Base-by-base conservation (phyloP, 257 asterid genomes). In the Lithospermum erythrorhizon region DNA sequence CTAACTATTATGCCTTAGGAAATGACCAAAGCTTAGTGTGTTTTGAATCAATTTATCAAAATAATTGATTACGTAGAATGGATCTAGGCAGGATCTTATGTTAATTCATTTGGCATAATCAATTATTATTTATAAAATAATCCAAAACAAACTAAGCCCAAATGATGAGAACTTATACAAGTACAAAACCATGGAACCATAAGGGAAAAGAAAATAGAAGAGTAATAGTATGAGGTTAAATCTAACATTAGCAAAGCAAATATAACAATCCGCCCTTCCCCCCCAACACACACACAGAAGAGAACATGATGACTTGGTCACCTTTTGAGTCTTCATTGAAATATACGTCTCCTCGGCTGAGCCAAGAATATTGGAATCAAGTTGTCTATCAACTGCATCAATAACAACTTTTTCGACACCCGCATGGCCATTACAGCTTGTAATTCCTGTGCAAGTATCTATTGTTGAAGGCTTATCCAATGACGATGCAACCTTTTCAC, bases 251-350 rank as follows among this genome's bases (percentile, higher is more conserved):
- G 30, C 6, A 9, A 56, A 1, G 32, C 7, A 13, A 23, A 56
- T 11, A 35, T 6, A 22, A 22, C 23, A 27, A 27, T n/a, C n/a
- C n/a, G n/a, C 15, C 24, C 14, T 2, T 13, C 45, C 6, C 45
- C 45, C 11, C 45, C 6, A 20, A 22, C 4, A 4, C 27, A 24
- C 4, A 1, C 0, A 27, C 4, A 27, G 2, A 14, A 55, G 19
- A 20, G 14, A 9, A 52, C 11, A 53, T 2, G 45, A 35, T 35
- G 45, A 9, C 25, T 9, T 20, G 27, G 65, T 56, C 74, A 89
- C 97, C 95, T 62, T 55, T 63, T 21, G 75, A 25, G 59, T 55
- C 57, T 59, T 64, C n/a, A 20, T 63, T 9, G 25, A 20, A 17
- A 15, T 22, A 57, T 53, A 58, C 32, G 24, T 11, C 22, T 68